Evolutionary conservation across 371 early-diverging fungal species (phyloP).

Genomic region (Coemansia sp.): DNA sequence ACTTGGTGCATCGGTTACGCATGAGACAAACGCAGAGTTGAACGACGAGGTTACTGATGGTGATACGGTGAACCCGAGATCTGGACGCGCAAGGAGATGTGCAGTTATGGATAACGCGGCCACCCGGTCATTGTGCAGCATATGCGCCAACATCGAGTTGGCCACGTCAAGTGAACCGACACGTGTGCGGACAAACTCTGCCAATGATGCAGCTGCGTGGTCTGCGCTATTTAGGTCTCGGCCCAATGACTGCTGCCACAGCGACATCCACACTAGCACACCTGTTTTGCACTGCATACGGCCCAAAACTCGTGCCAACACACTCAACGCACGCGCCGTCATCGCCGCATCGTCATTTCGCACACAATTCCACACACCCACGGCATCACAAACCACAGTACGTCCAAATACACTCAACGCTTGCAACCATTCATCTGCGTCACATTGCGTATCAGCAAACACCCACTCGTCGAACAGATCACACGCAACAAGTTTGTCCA

Average conservation of each 20-base stretch:
- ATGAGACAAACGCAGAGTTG: background rate
- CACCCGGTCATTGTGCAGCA: background rate
- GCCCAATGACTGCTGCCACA: slow-evolving; percentile 26
- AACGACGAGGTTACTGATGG: background rate
- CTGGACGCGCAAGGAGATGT: background rate
- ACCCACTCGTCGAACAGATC: background rate
- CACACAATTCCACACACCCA: slow-evolving; percentile 6
- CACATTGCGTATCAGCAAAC: background rate
- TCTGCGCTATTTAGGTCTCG: background rate
- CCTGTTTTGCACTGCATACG: background rate
- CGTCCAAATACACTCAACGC: slow-evolving; percentile 9
- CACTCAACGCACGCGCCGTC: background rate
- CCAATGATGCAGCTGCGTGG: slow-evolving; percentile 4
- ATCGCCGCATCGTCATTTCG: background rate
- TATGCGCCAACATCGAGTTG: slow-evolving; percentile 10
- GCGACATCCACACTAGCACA: slow-evolving; percentile 21
- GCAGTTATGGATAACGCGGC: background rate
- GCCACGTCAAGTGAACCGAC: background rate
- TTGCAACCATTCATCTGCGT: background rate
- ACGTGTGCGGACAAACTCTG: background rate
- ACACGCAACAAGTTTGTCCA: background rate
- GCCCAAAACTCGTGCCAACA: background rate
- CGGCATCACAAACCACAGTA: slow-evolving; percentile 21
- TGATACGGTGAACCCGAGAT: background rate
- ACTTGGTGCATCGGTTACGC: background rate